Evolutionary conservation across 805 yeast genomes (phyloP).

Genomic region (Saccharomyces mikatae): DNA sequence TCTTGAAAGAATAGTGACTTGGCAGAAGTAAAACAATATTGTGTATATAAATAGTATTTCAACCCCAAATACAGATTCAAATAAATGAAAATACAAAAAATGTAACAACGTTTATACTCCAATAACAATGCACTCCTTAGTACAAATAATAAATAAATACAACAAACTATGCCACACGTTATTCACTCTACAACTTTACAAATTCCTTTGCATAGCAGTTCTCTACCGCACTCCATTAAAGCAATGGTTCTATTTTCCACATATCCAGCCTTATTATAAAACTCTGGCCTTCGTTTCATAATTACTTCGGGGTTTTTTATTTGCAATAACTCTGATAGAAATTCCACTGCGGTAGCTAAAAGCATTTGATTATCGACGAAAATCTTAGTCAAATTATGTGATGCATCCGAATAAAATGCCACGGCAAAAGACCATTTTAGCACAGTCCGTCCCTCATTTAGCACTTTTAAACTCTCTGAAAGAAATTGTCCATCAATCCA

Average conservation of each 20-base stretch:
- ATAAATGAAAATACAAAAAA: neutral
- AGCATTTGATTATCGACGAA: constrained; percentile 66
- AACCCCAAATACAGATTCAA: neutral
- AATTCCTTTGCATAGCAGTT: constrained; percentile 27
- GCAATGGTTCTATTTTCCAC: constrained; percentile 33
- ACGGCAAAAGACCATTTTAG: constrained; percentile 89
- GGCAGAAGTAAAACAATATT: neutral
- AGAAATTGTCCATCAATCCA: constrained; percentile 88
- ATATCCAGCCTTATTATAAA: constrained; percentile 31
- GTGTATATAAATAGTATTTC: neutral
- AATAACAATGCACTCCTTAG: neutral
- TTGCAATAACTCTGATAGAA: constrained; percentile 51
- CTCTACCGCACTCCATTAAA: constrained; percentile 32
- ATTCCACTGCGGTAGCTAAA: constrained; percentile 60
- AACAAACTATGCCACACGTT: neutral
- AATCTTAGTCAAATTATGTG: constrained; percentile 46
- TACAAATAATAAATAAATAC: neutral
- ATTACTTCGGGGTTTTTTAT: constrained; percentile 32
- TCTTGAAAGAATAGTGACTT: neutral
- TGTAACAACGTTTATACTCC: neutral
- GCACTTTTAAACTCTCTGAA: constrained; percentile 57
- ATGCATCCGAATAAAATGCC: constrained; percentile 52
- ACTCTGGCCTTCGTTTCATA: constrained; percentile 31
- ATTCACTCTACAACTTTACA: constrained; percentile 13
- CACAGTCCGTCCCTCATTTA: constrained; percentile 63